These are phyloP conservation scores for Mycotypha africana DNA, from an alignment of 371 early-diverging fungal species.

Conservation along the genomic window DNA sequence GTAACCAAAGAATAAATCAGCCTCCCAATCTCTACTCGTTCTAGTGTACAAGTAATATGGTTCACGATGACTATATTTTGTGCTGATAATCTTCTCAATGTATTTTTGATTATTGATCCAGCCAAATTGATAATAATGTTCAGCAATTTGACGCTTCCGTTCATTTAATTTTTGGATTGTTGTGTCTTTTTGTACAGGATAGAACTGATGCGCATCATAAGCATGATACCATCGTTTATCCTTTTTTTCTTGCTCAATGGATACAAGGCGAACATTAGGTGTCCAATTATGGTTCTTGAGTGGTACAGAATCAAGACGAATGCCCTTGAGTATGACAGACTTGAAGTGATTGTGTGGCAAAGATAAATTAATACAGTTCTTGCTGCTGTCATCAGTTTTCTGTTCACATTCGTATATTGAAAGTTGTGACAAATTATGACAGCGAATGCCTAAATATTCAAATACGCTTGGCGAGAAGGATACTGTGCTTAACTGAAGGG, in stretches of 20 bases:
- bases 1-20: constrained; percentile 3
- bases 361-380: not conserved
- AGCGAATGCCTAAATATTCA: not conserved
- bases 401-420: constrained; percentile 5
- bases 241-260: not conserved
- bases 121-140: not conserved
- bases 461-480: constrained; percentile 1
- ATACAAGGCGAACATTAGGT: not conserved
- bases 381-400: not conserved
- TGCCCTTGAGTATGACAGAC: constrained; percentile 1
- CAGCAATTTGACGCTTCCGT: not conserved
- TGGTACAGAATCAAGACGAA: constrained; percentile 1
- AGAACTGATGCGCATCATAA: not conserved
- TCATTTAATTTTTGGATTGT: constrained; percentile 1
- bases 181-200: not conserved
- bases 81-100: no score
- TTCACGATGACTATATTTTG: no score
- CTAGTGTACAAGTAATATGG: no score
- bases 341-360: constrained; percentile 5
- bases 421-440: not conserved
- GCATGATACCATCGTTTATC: constrained; percentile 3
- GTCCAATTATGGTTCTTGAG: not conserved
- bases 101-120: not conserved
- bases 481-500: not conserved
- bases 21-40: not conserved